A percentile compares a stretch with the other conserved stretches of the same genome.
These are phyloP conservation scores for Pezicula carpinea DNA, from an alignment of 2,329 filamentous ascomycete genomes.

Conservation along the genomic window DNA sequence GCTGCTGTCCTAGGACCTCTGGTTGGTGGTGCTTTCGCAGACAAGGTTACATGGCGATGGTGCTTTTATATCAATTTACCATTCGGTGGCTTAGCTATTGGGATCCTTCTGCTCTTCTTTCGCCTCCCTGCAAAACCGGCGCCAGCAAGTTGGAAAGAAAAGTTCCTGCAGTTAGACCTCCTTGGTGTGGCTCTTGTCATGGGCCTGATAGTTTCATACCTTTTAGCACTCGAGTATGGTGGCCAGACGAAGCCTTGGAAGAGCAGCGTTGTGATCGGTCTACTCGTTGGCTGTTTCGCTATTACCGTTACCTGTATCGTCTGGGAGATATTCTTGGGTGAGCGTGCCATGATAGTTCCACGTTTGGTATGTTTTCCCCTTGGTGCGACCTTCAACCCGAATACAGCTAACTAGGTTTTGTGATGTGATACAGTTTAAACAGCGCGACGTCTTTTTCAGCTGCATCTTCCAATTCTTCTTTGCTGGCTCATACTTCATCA, in stretches of 20 bases:
- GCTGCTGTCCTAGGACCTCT: slow-evolving; percentile 23
- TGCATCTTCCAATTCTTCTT: slow-evolving; percentile 34
- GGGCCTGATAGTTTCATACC: slow-evolving; percentile 33
- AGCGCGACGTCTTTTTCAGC: background rate
- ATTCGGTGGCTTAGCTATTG: slow-evolving; percentile 31
- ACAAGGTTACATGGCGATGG: slow-evolving; percentile 32
- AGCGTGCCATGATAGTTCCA: slow-evolving; percentile 41
- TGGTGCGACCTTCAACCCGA: slow-evolving; percentile 22
- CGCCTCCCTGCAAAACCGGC: slow-evolving; percentile 1
- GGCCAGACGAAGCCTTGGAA: slow-evolving; percentile 38
- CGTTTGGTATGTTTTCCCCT: slow-evolving; percentile 35
- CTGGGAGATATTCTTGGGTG: slow-evolving; percentile 34
- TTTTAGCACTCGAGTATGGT: slow-evolving; percentile 41
- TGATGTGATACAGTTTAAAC: background rate
- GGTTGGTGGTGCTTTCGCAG: slow-evolving; percentile 27
- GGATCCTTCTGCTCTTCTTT: slow-evolving; percentile 33
- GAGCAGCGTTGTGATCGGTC: slow-evolving; percentile 32
- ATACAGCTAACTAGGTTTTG: background rate
- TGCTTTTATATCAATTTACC: slow-evolving; percentile 34
- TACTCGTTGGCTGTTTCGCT: slow-evolving; percentile 30
- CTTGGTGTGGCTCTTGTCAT: slow-evolving; percentile 38
- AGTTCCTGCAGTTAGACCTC: slow-evolving; percentile 41
- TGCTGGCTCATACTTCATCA: slow-evolving; percentile 35
- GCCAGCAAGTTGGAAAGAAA: slow-evolving; percentile 24
- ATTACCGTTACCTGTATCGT: slow-evolving; percentile 26